Percentiles rank a stretch among this genome's conserved stretches.
Evolutionary conservation across 495 filamentous ascomycete species (phyloP).

Genomic region (Trichodelitschia bisporula): DNA sequence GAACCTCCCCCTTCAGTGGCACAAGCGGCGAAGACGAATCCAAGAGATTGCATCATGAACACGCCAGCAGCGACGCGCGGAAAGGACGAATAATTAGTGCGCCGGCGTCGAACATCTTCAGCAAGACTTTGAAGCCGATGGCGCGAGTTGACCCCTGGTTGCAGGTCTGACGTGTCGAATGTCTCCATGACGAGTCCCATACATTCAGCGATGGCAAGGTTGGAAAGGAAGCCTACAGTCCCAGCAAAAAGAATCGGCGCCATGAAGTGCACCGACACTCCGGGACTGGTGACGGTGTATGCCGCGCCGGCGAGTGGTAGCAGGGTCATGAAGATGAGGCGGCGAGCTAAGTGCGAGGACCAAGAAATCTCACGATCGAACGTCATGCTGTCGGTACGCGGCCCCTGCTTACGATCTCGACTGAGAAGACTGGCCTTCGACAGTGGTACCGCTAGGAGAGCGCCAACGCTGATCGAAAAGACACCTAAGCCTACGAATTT

Average conservation of each 20-base stretch:
- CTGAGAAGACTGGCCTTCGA: constrained; percentile 44
- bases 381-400: constrained; percentile 31
- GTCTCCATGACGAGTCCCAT: constrained; percentile 58
- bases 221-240: constrained; percentile 39
- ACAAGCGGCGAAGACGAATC: constrained; percentile 36
- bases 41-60: constrained; percentile 38
- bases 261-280: constrained; percentile 28
- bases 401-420: constrained; percentile 27
- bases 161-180: constrained; percentile 51
- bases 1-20: constrained; percentile 36
- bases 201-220: constrained; percentile 51
- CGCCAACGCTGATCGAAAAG: constrained; percentile 35
- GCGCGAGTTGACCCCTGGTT: constrained; percentile 32
- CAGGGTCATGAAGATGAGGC: constrained; percentile 34
- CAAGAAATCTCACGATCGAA: constrained; percentile 31
- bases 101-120: constrained; percentile 23
- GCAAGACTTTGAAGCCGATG: constrained; percentile 21
- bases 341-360: constrained; percentile 42
- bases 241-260: constrained; percentile 42
- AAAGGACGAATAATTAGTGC: constrained; percentile 41
- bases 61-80: constrained; percentile 48
- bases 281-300: constrained; percentile 37
- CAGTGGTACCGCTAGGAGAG: constrained; percentile 40
- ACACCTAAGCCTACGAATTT: constrained; percentile 37
- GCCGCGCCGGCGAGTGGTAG: constrained; percentile 38